Evolutionary conservation across 1,284 basidiomycete species (phyloP).

Genomic region (Ceratobasidium sp.): DNA sequence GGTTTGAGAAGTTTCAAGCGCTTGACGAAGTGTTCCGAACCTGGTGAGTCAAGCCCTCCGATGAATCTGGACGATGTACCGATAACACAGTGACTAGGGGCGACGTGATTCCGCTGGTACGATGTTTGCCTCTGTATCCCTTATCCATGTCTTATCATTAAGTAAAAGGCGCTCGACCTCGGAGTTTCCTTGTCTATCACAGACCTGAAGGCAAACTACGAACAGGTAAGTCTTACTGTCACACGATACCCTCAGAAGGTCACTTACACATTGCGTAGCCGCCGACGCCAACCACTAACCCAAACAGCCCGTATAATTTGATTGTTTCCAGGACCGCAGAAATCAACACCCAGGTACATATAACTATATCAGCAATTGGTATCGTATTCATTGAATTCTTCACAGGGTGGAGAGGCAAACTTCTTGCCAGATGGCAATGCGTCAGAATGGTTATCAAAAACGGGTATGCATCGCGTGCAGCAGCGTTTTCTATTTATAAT

Average conservation of each 20-base stretch:
- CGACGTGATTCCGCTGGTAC: conserved; percentile 27
- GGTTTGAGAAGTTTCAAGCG: conserved; percentile 10
- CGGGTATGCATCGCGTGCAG: neutral
- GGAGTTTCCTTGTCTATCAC: conserved; percentile 17
- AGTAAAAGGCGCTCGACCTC: conserved; percentile 19
- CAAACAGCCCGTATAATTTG: too few relatives aligned
- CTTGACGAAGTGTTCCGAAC: neutral
- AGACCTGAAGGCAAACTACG: neutral
- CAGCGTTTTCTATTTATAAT: neutral
- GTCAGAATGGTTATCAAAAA: neutral
- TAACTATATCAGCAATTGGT: too few relatives aligned
- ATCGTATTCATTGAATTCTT: neutral
- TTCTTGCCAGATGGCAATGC: neutral
- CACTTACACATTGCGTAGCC: too few relatives aligned
- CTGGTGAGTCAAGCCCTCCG: conserved; percentile 7
- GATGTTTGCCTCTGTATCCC: neutral
- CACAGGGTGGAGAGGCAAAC: neutral
- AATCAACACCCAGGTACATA: neutral
- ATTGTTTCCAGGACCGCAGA: neutral
- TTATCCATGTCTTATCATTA: too few relatives aligned
- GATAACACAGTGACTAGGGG: neutral
- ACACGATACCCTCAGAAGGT: too few relatives aligned
- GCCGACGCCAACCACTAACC: too few relatives aligned
- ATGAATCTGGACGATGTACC: neutral
- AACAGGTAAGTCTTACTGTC: neutral